Conservation (phyloP, 225 moss, liverwort and hornwort species). For the Ulota crispa region DNA sequence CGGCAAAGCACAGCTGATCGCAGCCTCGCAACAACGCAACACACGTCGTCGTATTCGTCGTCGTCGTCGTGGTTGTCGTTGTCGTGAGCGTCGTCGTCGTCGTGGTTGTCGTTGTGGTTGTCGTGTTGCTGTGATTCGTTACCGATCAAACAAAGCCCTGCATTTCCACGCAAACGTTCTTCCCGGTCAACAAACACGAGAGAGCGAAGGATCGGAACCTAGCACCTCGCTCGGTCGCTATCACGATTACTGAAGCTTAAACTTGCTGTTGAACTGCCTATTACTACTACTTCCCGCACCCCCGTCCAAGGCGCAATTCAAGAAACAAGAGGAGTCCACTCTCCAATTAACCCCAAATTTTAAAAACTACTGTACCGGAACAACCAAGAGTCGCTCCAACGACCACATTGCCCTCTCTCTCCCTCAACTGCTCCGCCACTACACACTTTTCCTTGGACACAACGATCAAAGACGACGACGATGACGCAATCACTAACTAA, state of each 20-base stretch:
- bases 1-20: slow-evolving; percentile 15
- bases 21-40: neutral
- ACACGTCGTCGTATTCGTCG: neutral
- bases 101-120: neutral
- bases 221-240: neutral
- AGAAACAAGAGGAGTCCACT: too few relatives aligned
- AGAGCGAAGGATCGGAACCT: neutral
- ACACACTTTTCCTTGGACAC: too few relatives aligned
- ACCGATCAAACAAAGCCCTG: slow-evolving; percentile 25
- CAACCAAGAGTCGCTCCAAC: neutral
- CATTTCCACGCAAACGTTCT: slow-evolving; percentile 9
- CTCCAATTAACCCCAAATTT: neutral
- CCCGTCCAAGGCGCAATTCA: neutral
- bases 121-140: too few relatives aligned
- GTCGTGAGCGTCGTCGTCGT: too few relatives aligned
- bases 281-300: neutral
- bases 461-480: too few relatives aligned
- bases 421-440: too few relatives aligned
- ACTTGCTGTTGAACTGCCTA: neutral
- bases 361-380: neutral
- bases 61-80: too few relatives aligned
- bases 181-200: neutral
- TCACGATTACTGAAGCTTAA: slow-evolving; percentile 4
- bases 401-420: neutral
- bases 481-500: too few relatives aligned